Conservation (phyloP, 371 early-diverging fungal species). For the Mucor ambiguus region DNA sequence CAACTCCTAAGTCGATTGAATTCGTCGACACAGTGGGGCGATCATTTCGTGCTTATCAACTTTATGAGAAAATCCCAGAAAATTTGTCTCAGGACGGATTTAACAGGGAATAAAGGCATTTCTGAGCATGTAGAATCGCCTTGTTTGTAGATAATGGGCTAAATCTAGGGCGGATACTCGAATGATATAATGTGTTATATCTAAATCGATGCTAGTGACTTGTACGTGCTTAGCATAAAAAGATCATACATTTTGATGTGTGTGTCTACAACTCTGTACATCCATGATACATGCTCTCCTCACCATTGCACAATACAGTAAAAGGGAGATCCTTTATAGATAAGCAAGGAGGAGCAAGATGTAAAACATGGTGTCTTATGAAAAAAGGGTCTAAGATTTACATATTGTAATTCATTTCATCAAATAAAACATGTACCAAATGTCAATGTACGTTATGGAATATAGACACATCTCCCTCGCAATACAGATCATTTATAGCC, state of each 20-base stretch:
- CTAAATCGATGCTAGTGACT: background rate
- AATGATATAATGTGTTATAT: background rate
- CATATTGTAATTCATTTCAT: background rate
- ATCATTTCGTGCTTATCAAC: slow-evolving; percentile 2
- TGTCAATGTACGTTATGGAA: background rate
- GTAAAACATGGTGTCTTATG: background rate
- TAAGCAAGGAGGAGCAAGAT: background rate
- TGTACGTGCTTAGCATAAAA: background rate
- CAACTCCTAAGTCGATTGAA: background rate
- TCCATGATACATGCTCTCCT: background rate
- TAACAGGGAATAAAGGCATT: background rate
- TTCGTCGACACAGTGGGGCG: background rate
- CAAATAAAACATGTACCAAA: background rate
- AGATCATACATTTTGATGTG: background rate
- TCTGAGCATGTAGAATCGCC: background rate
- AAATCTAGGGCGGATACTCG: background rate
- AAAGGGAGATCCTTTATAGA: background rate
- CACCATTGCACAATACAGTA: background rate
- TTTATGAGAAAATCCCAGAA: background rate
- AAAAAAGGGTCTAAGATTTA: slow-evolving; percentile 1
- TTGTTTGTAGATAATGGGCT: background rate
- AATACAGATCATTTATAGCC: background rate
- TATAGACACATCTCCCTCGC: background rate
- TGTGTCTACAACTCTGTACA: background rate
- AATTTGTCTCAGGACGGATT: background rate